Conservation (phyloP, 805 yeast species). For the Candida krabiensis region DNA sequence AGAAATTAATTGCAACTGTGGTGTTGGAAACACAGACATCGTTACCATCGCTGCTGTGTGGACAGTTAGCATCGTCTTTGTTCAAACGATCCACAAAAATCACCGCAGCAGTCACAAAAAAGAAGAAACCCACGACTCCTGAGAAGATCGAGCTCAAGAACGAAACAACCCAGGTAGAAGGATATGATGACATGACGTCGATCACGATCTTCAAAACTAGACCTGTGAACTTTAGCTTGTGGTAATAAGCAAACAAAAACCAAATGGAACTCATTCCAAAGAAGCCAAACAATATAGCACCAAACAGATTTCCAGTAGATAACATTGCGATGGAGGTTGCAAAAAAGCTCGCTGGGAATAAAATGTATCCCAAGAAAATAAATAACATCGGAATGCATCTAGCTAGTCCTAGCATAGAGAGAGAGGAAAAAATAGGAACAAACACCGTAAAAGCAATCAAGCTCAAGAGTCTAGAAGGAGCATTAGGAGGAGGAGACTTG, state of each 20-base stretch:
- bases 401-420: slow-evolving; percentile 22
- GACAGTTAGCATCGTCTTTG: slow-evolving; percentile 55
- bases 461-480: slow-evolving; percentile 4
- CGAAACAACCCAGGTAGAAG: slow-evolving; percentile 60
- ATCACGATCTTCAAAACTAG: slow-evolving; percentile 45
- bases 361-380: slow-evolving; percentile 28
- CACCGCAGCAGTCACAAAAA: slow-evolving; percentile 66
- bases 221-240: slow-evolving; percentile 31
- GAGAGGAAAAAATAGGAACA: slow-evolving; percentile 25
- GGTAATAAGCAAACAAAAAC: slow-evolving; percentile 26
- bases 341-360: slow-evolving; percentile 28
- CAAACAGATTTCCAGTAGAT: slow-evolving; percentile 18
- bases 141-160: slow-evolving; percentile 38
- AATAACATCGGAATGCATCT: slow-evolving; percentile 30
- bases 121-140: slow-evolving; percentile 63
- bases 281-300: slow-evolving; percentile 17
- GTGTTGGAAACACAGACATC: slow-evolving; percentile 32
- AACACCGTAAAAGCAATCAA: slow-evolving; percentile 15
- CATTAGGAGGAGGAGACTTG: slow-evolving; percentile 6
- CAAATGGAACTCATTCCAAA: slow-evolving; percentile 22
- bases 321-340: slow-evolving; percentile 22
- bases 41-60: slow-evolving; percentile 27
- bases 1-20: slow-evolving; percentile 40
- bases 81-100: slow-evolving; percentile 24
- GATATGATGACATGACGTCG: slow-evolving; percentile 71